A percentile compares a stretch with the other conserved stretches of the same genome.
Evolutionary conservation across 2,329 filamentous ascomycete species (phyloP).

Genomic region (Xenoacremonium recifei): DNA sequence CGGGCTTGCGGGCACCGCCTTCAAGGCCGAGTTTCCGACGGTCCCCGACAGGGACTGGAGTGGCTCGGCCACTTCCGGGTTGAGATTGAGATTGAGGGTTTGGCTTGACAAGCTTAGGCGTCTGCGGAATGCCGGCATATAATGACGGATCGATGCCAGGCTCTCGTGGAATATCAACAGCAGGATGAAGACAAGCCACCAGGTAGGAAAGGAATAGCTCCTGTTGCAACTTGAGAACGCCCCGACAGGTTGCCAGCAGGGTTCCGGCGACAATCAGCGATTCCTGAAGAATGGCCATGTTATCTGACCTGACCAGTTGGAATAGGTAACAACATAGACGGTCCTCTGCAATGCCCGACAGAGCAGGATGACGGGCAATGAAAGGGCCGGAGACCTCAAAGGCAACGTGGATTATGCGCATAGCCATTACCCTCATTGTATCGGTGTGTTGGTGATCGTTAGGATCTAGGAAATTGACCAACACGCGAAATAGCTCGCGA

Average conservation of each 20-base stretch:
- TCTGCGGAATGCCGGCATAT: conserved; percentile 90
- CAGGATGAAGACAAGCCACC: conserved; percentile 88
- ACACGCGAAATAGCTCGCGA: conserved; percentile 85
- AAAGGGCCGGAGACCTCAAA: conserved; percentile 94
- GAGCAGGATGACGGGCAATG: conserved; percentile 85
- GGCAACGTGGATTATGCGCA: conserved; percentile 95
- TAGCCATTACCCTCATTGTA: conserved; percentile 93
- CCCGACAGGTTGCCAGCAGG: conserved; percentile 83
- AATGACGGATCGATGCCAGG: conserved; percentile 85
- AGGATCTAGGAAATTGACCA: conserved; percentile 91
- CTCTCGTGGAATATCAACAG: conserved; percentile 91
- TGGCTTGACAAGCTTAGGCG: conserved; percentile 82
- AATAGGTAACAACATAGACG: conserved; percentile 92
- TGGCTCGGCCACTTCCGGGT: conserved; percentile 75
- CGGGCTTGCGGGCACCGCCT: conserved; percentile 86
- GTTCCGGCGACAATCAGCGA: conserved; percentile 91
- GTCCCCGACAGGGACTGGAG: conserved; percentile 88
- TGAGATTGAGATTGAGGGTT: conserved; percentile 61
- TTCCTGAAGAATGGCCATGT: conserved; percentile 91
- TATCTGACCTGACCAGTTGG: conserved; percentile 93
- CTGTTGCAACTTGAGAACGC: conserved; percentile 91
- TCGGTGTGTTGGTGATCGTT: conserved; percentile 92
- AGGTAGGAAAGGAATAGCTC: conserved; percentile 94
- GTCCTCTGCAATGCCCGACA: conserved; percentile 87
- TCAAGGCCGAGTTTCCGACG: conserved; percentile 90